Base-by-base conservation (phyloP, 257 asterid species). In the Nicotiana tomentosiformis region DNA sequence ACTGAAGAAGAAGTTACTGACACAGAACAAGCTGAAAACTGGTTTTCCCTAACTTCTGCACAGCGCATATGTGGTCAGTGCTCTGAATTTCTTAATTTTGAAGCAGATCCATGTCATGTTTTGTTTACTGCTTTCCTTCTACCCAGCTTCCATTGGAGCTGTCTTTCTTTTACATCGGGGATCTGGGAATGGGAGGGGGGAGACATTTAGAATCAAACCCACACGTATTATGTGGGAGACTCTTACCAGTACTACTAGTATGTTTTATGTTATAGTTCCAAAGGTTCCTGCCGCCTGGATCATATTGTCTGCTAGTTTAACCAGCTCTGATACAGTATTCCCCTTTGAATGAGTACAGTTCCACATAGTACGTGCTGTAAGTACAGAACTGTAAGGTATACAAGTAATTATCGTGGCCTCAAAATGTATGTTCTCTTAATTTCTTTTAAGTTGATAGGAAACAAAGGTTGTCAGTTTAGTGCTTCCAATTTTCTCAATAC, bases 1-100 rank as follows among this genome's bases (percentile, higher is more conserved):
- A 93, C 93, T 66, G 98, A 94, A 89, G 99, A 96, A 90, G 99
- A 96, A 88, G 99, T 94, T 76, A 93, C 98, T 3, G 99, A 96
- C 87, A 91, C 97, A 74, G 99, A 96, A 88, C 99, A 94, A 87
- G 98, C 98, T 86, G 98, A 96, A 86, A 96, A 96, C 89, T 96
- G 99, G 99, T 96, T 96, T 83, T 96, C 98, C 17, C 83, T 93
- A 88, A 92, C 99, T 77, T 94, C 99, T 90, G 98, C 98, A 62
- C 98, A 94, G 83, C 95, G 99, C 87, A 92, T 96, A 80, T 96
- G 99, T 82, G 99, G 99, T 94, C 66, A 81, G 97, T 89, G 78
- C 72, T 82, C 84, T 37, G 26, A 77, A 86, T 68, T 43, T 82
- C 61, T 32, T 35, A 32, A 35, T 37, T 11, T 66, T 67, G 35